phyloP scores from a whole-genome alignment of 1,139 yeast species.

The Yamadazyma conglobata region DNA sequence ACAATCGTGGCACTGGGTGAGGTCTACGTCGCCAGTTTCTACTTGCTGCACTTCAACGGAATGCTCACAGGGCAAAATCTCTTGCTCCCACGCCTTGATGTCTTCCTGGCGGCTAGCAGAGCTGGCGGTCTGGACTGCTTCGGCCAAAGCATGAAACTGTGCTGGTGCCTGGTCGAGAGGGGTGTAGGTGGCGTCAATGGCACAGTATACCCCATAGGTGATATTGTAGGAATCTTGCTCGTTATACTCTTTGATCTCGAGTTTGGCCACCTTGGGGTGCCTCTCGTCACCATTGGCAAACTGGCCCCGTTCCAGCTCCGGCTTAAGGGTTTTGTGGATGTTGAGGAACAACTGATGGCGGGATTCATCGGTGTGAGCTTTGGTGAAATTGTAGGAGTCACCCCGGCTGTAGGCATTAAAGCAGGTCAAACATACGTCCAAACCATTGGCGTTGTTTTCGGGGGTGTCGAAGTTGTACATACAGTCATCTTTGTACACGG shows the following conservation, averaged over 20 bases:
- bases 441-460: slow-evolving; percentile 53
- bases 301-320: slow-evolving; percentile 23
- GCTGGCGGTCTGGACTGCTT: slow-evolving; percentile 55
- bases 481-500: slow-evolving; percentile 75
- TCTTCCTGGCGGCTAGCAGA: slow-evolving; percentile 69
- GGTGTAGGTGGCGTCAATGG: slow-evolving; percentile 21
- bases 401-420: slow-evolving; percentile 61
- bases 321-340: slow-evolving; percentile 47
- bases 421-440: slow-evolving; percentile 70
- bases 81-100: slow-evolving; percentile 89
- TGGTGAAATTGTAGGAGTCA: slow-evolving; percentile 52
- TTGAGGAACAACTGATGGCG: slow-evolving; percentile 58
- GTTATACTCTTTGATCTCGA: slow-evolving; percentile 67
- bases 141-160: slow-evolving; percentile 30
- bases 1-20: slow-evolving; percentile 58
- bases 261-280: slow-evolving; percentile 59
- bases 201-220: slow-evolving; percentile 42
- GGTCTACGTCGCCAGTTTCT: slow-evolving; percentile 22
- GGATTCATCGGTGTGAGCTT: slow-evolving; percentile 46
- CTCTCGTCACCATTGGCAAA: slow-evolving; percentile 27
- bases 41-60: slow-evolving; percentile 50
- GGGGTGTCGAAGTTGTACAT: slow-evolving; percentile 77
- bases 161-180: slow-evolving; percentile 21
- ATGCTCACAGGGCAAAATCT: slow-evolving; percentile 76
- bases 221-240: slow-evolving; percentile 70